phyloP scores from a whole-genome alignment of 106 monocot genomes.

The Dioscorea alata region DNA sequence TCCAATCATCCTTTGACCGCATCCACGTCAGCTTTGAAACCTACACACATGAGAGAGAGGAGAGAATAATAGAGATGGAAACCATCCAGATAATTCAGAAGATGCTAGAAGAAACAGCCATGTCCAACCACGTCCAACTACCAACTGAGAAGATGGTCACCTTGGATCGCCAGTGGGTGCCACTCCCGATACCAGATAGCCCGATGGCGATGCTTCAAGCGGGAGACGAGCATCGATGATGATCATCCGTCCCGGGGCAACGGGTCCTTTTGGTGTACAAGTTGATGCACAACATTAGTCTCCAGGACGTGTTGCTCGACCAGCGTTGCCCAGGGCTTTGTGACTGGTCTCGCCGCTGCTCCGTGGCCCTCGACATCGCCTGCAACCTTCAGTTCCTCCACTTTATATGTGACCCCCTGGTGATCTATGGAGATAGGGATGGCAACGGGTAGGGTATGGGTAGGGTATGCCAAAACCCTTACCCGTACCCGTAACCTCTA shows the following conservation, averaged over 20 bases:
- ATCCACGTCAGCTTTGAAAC: too few relatives aligned
- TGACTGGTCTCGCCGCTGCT: constrained; percentile 48
- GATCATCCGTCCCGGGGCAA: constrained; percentile 15
- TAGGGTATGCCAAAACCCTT: too few relatives aligned
- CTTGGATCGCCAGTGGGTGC: constrained; percentile 14
- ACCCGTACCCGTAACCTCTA: too few relatives aligned
- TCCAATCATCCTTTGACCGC: too few relatives aligned
- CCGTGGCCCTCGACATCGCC: constrained; percentile 56
- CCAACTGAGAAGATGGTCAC: constrained; percentile 27
- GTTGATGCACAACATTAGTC: constrained; percentile 76
- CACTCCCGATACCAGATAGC: not conserved
- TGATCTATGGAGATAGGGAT: constrained; percentile 86
- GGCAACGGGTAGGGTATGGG: too few relatives aligned
- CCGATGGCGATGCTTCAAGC: not conserved
- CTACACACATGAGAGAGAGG: too few relatives aligned
- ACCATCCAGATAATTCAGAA: too few relatives aligned
- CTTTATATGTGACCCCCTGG: constrained; percentile 48
- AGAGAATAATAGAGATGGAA: too few relatives aligned
- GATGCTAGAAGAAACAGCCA: too few relatives aligned
- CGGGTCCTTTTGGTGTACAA: constrained; percentile 65
- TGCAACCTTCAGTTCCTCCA: constrained; percentile 67
- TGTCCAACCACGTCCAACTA: too few relatives aligned
- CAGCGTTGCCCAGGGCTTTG: constrained; percentile 52
- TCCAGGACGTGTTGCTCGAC: constrained; percentile 73
- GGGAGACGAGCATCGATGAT: constrained; percentile 5